Percentiles rank a stretch among this genome's conserved stretches.
These are phyloP conservation scores for Tetradesmus obliquus DNA, from an alignment of 139 green algal species.

Conservation along the genomic window DNA sequence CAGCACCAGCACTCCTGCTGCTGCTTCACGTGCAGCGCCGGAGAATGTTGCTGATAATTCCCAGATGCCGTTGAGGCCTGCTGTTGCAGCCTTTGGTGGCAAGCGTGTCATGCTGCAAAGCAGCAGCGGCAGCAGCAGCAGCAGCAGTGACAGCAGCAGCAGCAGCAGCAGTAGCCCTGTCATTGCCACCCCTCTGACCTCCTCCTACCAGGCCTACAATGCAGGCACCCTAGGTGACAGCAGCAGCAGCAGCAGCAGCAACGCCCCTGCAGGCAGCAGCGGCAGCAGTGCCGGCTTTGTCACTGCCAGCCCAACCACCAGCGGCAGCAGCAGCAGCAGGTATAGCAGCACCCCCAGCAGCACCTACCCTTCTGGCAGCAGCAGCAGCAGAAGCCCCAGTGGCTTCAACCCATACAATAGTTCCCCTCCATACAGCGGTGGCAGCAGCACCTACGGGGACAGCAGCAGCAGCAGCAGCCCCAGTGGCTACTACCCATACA, in stretches of 20 bases:
- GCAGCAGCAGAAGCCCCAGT: not conserved
- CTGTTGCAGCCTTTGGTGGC: not conserved
- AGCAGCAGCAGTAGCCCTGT: not conserved
- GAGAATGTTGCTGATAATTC: no score
- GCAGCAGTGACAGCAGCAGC: not conserved
- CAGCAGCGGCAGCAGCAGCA: constrained; percentile 30
- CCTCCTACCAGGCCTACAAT: constrained; percentile 6
- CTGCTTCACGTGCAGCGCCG: not conserved
- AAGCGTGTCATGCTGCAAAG: not conserved
- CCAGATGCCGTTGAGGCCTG: no score
- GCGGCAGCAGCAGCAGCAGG: constrained; percentile 1
- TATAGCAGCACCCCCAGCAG: not conserved
- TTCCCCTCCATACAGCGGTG: not conserved
- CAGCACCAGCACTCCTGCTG: not conserved
- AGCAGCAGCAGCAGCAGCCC: not conserved
- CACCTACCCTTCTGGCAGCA: not conserved
- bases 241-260: constrained; percentile 17
- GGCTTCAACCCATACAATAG: not conserved
- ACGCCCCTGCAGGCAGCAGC: not conserved
- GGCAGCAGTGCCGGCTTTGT: not conserved
- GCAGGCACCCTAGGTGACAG: not conserved
- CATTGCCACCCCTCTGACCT: not conserved
- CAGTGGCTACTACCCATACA: not conserved
- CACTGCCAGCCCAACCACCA: not conserved
- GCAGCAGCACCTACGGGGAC: not conserved